These are phyloP conservation scores for Apiospora malaysiana DNA, from an alignment of 2,329 filamentous ascomycete genomes.

Conservation along the genomic window DNA sequence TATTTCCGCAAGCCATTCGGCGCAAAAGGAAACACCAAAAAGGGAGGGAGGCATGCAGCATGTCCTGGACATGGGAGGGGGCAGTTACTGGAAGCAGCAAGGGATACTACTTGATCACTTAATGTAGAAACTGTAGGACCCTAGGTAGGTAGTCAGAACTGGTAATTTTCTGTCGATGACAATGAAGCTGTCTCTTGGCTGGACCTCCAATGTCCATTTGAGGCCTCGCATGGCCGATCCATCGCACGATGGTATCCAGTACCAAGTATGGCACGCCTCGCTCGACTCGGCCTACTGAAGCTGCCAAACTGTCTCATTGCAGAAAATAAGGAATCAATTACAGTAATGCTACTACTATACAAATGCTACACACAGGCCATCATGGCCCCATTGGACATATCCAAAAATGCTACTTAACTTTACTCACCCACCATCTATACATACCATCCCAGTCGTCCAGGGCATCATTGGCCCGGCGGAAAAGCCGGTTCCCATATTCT, in stretches of 20 bases:
- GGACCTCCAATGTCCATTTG: too few species aligned
- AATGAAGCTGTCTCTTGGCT: neutral
- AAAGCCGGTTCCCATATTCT: neutral
- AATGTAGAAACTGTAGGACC: too few species aligned
- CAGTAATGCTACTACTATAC: constrained; percentile 15
- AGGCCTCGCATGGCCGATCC: too few species aligned
- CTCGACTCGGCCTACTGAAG: too few species aligned
- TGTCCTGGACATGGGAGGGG: too few species aligned
- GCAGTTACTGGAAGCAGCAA: neutral
- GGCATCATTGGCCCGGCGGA: neutral
- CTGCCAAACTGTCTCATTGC: neutral
- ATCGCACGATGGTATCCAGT: too few species aligned
- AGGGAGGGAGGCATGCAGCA: too few species aligned
- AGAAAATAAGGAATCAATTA: neutral
- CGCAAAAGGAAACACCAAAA: constrained; percentile 9
- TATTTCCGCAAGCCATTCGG: neutral
- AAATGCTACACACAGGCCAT: neutral
- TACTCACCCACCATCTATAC: neutral
- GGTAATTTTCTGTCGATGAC: too few species aligned
- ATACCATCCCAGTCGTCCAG: neutral
- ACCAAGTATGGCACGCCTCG: too few species aligned
- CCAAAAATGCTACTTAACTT: neutral
- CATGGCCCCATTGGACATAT: neutral
- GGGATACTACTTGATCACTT: too few species aligned
- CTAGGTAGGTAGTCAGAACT: too few species aligned